Evolutionary conservation across 495 filamentous ascomycete genomes (phyloP), one percentile per base, ranked within the genome.

Genomic region (Coniosporium apollinis): DNA sequence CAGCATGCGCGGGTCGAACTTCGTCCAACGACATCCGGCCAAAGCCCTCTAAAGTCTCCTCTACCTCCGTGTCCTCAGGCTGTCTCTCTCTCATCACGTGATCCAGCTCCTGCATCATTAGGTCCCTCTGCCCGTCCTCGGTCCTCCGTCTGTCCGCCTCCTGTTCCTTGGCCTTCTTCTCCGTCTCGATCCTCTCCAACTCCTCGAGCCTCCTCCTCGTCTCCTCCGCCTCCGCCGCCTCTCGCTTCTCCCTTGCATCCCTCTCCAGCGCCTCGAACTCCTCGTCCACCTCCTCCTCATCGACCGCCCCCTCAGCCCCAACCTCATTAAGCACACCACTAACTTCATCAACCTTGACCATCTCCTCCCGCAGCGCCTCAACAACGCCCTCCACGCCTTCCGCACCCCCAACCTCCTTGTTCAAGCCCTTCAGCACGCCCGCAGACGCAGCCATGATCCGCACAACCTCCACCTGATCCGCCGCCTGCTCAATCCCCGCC

Each of bases 261-360:
- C 52, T 62, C 57, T 91, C 72, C 59, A 97, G 49, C 7, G 65
- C 74, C 45, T 80, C 75, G 19, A 94, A 64, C 62, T 94, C 89
- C 28, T 85, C 82, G 38, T 94, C 86, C 34, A 94, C 72, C 54
- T 89, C 86, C 13, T 48, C 60, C 51, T 94, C 89, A 49, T 93
- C 85, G 34, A 85, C 64, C 11, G 63, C 64, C 8, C 47, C 59
- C 10, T 52, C 58, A 3, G 45, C 52, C 1, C 58, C 60, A 19
- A 51, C 59, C 46, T 85, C 79, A 17, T 72, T 71, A 39, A 93
- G 71, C 29, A 82, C 73, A 42, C 61, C 67, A 33, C 75, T 73
- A 17, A 96, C 68, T 57, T 93, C 91, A 46, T 92, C 83, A 22
- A 79, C 78, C 47, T 70, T 74, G 26, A 57, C 65, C 72, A 86